Conservation (phyloP, 2,329 filamentous ascomycete species). For the Podosphaera fusca region DNA sequence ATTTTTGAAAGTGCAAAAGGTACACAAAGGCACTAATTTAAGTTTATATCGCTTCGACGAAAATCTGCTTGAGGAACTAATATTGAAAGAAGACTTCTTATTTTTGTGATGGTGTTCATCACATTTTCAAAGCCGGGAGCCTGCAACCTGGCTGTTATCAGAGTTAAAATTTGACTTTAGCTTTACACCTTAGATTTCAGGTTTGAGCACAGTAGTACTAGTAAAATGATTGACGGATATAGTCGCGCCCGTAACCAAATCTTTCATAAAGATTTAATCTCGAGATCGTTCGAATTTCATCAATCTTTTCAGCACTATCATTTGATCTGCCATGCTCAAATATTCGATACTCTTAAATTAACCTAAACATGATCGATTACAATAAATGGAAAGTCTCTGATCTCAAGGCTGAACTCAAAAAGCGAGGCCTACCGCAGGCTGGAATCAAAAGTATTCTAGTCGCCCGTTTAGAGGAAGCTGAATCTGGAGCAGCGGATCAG, state of each 20-base stretch:
- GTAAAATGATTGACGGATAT: not conserved
- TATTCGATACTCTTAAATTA: not conserved
- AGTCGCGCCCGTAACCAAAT: not conserved
- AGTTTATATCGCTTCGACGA: too few relatives aligned
- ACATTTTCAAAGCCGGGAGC: too few relatives aligned
- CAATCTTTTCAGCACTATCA: constrained; percentile 1
- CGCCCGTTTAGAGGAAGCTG: constrained; percentile 30
- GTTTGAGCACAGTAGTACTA: not conserved
- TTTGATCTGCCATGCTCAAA: constrained; percentile 7
- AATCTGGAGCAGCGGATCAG: constrained; percentile 14
- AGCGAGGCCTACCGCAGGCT: constrained; percentile 41
- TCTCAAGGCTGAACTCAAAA: constrained; percentile 52
- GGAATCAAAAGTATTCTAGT: constrained; percentile 53
- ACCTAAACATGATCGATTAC: constrained; percentile 25
- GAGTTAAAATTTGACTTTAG: not conserved
- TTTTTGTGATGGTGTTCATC: too few relatives aligned
- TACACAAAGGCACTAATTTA: too few relatives aligned
- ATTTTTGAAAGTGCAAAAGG: too few relatives aligned
- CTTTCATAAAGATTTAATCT: not conserved
- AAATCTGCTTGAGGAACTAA: too few relatives aligned
- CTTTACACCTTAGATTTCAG: not conserved
- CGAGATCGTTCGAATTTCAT: not conserved
- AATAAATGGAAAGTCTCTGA: constrained; percentile 47
- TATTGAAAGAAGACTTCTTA: too few relatives aligned
- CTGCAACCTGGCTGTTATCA: not conserved